These are phyloP conservation scores for Epithele typhae DNA, from an alignment of 768 basidiomycete species.

Conservation along the genomic window DNA sequence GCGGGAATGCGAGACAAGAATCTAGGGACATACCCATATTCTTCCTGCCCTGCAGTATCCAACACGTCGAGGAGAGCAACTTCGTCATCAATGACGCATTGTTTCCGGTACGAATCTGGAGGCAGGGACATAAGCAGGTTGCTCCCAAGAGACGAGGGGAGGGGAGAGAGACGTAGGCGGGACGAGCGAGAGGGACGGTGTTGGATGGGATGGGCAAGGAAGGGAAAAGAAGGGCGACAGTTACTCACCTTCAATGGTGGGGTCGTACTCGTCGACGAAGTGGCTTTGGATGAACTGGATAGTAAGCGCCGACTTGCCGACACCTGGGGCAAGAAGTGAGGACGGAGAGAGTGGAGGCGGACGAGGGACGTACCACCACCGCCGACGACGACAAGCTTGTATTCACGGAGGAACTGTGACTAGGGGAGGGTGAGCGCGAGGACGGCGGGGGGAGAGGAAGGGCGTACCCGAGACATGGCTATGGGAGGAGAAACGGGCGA, in stretches of 20 bases:
- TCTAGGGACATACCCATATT: constrained; percentile 76
- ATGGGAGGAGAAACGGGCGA: not conserved
- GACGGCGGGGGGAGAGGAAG: not conserved
- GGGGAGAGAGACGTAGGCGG: too few relatives aligned
- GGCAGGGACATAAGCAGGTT: not conserved
- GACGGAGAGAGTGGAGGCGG: not conserved
- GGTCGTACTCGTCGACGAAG: constrained; percentile 91
- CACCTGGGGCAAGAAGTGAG: constrained; percentile 33
- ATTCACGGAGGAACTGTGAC: constrained; percentile 92
- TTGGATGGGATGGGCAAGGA: too few relatives aligned
- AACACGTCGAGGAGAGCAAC: constrained; percentile 96
- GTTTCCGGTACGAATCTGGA: constrained; percentile 93
- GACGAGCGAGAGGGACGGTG: too few relatives aligned
- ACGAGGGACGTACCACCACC: constrained; percentile 72
- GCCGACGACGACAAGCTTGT: constrained; percentile 98
- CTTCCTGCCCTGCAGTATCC: constrained; percentile 97
- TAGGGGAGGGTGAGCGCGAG: constrained; percentile 23
- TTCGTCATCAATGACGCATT: constrained; percentile 97
- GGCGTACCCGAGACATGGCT: constrained; percentile 32
- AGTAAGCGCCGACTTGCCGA: constrained; percentile 89
- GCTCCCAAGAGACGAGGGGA: not conserved
- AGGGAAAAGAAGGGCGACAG: not conserved
- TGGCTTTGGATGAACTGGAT: constrained; percentile 98
- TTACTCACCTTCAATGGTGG: constrained; percentile 83
- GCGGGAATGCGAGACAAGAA: not conserved